Percentiles rank a stretch among this genome's conserved stretches.
These are phyloP conservation scores for Pseudonitzschia multistriata DNA, from an alignment of 108 stramenopile genomes.

Conservation along the genomic window DNA sequence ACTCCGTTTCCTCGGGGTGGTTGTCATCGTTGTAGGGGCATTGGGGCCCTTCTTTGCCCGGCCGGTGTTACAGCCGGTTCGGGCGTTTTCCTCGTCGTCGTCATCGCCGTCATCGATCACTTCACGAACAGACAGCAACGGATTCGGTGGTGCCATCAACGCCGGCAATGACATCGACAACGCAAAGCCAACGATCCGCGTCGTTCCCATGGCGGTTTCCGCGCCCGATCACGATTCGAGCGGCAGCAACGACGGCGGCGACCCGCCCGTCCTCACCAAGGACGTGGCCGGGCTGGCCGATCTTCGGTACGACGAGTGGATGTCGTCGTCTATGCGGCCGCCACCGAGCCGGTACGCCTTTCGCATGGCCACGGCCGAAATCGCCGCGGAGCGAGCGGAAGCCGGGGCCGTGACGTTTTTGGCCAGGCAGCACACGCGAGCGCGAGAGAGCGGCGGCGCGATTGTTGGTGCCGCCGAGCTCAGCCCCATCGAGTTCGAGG, in stretches of 20 bases:
- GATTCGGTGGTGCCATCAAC: too few relatives aligned
- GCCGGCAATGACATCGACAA: too few relatives aligned
- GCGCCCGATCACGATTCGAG: background rate
- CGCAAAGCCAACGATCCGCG: too few relatives aligned
- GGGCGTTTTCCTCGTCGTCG: background rate
- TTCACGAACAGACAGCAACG: background rate
- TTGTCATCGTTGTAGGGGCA: too few relatives aligned
- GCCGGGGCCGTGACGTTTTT: conserved; percentile 48
- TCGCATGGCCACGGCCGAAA: conserved; percentile 56
- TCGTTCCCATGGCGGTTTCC: too few relatives aligned
- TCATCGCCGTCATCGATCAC: background rate
- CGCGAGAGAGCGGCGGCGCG: background rate
- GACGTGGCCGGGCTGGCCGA: conserved; percentile 53
- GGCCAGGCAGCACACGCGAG: conserved; percentile 16
- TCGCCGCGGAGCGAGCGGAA: conserved; percentile 33
- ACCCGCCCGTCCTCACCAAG: background rate
- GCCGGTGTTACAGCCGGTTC: background rate
- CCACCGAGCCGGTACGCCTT: conserved; percentile 33
- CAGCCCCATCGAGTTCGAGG: conserved; percentile 53
- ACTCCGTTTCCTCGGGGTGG: too few relatives aligned
- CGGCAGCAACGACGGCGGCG: background rate
- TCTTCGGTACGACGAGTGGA: conserved; percentile 59
- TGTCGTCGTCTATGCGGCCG: background rate
- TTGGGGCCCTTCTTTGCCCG: too few relatives aligned
- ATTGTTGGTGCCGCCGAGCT: conserved; percentile 55